Conservation (phyloP, 1,284 basidiomycete genomes). For the Apiotrichum domesticum region DNA sequence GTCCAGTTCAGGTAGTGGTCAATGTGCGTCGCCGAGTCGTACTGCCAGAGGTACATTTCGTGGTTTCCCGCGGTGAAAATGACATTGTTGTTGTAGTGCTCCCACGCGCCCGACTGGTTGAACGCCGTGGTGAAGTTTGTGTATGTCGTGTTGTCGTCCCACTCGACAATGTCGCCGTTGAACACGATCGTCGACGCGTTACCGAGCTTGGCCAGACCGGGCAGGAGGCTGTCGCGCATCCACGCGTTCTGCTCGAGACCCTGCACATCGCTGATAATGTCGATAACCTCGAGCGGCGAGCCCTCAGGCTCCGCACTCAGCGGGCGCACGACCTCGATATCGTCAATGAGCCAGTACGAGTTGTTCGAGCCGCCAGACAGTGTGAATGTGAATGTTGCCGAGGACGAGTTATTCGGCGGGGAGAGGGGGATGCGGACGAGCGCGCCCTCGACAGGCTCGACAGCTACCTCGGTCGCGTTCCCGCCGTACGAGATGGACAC, state of each 20-base stretch:
- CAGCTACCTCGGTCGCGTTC: not conserved
- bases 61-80: constrained; percentile 1
- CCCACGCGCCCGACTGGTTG: not conserved
- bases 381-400: not conserved
- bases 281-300: constrained; percentile 1
- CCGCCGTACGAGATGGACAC: not conserved
- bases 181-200: constrained; percentile 4
- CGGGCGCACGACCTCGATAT: constrained; percentile 3
- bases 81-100: constrained; percentile 1
- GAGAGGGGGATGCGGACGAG: not conserved
- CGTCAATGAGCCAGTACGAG: constrained; percentile 6
- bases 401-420: not conserved
- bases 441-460: too few species aligned
- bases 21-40: too few species aligned
- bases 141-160: not conserved
- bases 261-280: constrained; percentile 8
- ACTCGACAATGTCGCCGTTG: constrained; percentile 3
- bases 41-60: not conserved
- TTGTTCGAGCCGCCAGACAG: not conserved
- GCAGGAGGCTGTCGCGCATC: constrained; percentile 2
- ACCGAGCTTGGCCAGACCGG: not conserved
- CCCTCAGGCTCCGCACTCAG: not conserved
- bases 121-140: constrained; percentile 1
- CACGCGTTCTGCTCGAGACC: not conserved
- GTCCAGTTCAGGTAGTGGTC: not conserved